These are phyloP conservation scores for Durotheca rogersii DNA, from an alignment of 495 filamentous ascomycete species.

Conservation along the genomic window DNA sequence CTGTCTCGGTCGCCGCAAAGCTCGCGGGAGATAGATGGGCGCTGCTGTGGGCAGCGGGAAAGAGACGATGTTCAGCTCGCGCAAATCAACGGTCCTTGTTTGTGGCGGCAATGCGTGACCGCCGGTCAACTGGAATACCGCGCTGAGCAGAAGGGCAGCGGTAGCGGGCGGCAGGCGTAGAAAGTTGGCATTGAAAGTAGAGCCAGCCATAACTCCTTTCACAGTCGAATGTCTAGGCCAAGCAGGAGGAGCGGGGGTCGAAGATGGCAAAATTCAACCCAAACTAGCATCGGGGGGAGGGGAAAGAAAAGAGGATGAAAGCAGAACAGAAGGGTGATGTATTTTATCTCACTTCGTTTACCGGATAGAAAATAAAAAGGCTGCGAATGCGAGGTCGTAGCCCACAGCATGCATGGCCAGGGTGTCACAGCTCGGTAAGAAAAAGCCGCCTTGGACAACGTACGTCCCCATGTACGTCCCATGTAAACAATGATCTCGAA, in stretches of 20 bases:
- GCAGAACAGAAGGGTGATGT: slow-evolving; percentile 18
- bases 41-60: slow-evolving; percentile 46
- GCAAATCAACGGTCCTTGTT: slow-evolving; percentile 43
- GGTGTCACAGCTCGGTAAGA: slow-evolving; percentile 34
- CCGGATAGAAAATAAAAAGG: slow-evolving; percentile 23
- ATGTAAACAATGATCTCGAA: no score
- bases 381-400: slow-evolving; percentile 27
- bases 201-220: slow-evolving; percentile 33
- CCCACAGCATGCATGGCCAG: slow-evolving; percentile 24
- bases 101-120: slow-evolving; percentile 40
- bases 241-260: slow-evolving; percentile 5
- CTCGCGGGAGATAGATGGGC: slow-evolving; percentile 37
- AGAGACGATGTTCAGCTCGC: slow-evolving; percentile 44
- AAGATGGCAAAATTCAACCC: slow-evolving; percentile 10
- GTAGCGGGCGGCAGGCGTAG: slow-evolving; percentile 44
- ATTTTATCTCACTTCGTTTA: no score
- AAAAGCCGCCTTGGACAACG: slow-evolving; percentile 23
- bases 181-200: slow-evolving; percentile 38
- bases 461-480: no score
- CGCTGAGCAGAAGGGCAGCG: slow-evolving; percentile 43
- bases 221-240: slow-evolving; percentile 16
- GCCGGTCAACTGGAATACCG: slow-evolving; percentile 35
- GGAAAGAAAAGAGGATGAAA: slow-evolving; percentile 14
- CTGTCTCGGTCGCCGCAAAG: slow-evolving; percentile 39
- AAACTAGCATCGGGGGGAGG: slow-evolving; percentile 30